Conservation (phyloP, 441 rosid species). For the Mallotus japonicus region DNA sequence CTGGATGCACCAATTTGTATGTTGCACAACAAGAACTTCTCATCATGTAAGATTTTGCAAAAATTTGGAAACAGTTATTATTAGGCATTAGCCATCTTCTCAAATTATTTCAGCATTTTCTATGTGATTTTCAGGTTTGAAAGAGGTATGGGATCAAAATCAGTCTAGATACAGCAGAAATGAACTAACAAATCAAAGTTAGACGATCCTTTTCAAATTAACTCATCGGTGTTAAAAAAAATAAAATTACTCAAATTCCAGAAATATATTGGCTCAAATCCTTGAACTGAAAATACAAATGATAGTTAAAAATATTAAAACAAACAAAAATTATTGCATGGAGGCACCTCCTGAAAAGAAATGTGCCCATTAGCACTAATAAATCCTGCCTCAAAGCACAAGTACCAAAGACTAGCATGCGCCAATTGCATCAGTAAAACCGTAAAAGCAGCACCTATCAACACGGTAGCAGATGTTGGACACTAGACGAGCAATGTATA, state of each 20-base stretch:
- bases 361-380: neutral
- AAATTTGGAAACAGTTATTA: neutral
- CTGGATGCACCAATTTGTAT: neutral
- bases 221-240: neutral
- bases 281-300: neutral
- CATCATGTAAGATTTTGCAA: neutral
- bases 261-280: neutral
- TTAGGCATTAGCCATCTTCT: neutral
- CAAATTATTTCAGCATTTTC: neutral
- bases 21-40: neutral
- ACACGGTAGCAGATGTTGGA: neutral
- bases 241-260: neutral
- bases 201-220: neutral
- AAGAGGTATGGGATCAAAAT: neutral
- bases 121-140: neutral
- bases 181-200: neutral
- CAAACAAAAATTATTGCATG: neutral
- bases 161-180: neutral
- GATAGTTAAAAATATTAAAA: neutral
- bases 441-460: neutral
- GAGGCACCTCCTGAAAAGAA: neutral
- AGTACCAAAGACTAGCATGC: constrained; percentile 1
- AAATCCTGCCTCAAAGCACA: neutral
- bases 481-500: constrained; percentile 9
- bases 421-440: neutral